phyloP scores from a whole-genome alignment of 495 filamentous ascomycete species.

The Rhizodiscina lignyota region DNA sequence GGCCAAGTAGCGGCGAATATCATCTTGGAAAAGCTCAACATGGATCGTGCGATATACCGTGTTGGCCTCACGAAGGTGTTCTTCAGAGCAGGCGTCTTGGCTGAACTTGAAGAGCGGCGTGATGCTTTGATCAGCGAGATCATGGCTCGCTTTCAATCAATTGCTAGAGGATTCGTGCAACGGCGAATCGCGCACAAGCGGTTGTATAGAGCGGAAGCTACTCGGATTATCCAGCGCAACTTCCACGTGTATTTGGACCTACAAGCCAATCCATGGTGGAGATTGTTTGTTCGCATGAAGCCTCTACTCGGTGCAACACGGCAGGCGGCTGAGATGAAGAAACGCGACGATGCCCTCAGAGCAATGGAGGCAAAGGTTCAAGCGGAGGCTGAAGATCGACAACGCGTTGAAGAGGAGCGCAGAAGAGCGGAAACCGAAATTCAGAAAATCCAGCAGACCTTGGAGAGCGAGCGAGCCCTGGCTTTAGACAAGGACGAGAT shows the following conservation, averaged over 20 bases:
- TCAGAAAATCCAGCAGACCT: constrained; percentile 71
- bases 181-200: constrained; percentile 79
- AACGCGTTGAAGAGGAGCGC: constrained; percentile 80
- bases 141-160: constrained; percentile 83
- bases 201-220: constrained; percentile 86
- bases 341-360: constrained; percentile 81
- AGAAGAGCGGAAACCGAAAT: constrained; percentile 76
- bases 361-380: constrained; percentile 71
- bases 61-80: constrained; percentile 97
- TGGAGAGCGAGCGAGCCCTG: constrained; percentile 88
- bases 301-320: constrained; percentile 83
- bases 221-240: constrained; percentile 85
- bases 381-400: constrained; percentile 53
- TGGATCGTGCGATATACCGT: constrained; percentile 75
- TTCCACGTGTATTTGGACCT: constrained; percentile 79
- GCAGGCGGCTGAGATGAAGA: constrained; percentile 81
- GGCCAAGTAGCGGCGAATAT: constrained; percentile 70
- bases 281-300: constrained; percentile 86
- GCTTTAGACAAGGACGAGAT: constrained; percentile 98
- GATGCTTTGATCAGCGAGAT: constrained; percentile 85
- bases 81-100: constrained; percentile 90
- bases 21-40: constrained; percentile 76
- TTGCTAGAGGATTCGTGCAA: constrained; percentile 78
- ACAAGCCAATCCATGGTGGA: constrained; percentile 91
- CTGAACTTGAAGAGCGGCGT: constrained; percentile 88